Conservation (phyloP, 768 basidiomycete genomes). For the Amanita muscaria region DNA sequence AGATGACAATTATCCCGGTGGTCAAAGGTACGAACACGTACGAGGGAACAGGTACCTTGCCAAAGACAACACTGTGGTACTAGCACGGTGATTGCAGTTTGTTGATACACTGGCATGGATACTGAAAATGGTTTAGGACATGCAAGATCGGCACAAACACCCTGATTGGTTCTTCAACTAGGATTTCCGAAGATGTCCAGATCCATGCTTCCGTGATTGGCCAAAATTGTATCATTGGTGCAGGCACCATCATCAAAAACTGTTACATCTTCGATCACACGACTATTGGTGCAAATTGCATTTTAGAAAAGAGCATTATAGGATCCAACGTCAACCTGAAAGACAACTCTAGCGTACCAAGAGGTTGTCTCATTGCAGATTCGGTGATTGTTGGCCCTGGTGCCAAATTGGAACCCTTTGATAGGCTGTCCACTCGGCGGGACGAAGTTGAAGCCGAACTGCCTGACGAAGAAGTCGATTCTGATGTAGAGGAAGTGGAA, state of each 20-base stretch:
- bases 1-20: conserved; percentile 84
- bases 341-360: conserved; percentile 55
- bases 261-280: conserved; percentile 83
- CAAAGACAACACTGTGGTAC: conserved; percentile 62
- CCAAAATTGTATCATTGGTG: conserved; percentile 61
- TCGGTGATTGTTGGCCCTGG: conserved; percentile 73
- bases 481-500: conserved; percentile 62
- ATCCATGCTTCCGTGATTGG: conserved; percentile 76
- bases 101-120: not conserved
- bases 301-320: conserved; percentile 73
- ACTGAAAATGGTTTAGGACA: conserved; percentile 41
- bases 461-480: conserved; percentile 36
- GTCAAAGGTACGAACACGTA: conserved; percentile 75
- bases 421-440: conserved; percentile 55
- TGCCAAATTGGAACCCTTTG: conserved; percentile 58
- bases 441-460: conserved; percentile 28
- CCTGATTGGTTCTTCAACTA: conserved; percentile 75
- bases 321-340: conserved; percentile 69
- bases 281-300: conserved; percentile 57
- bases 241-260: conserved; percentile 55
- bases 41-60: conserved; percentile 88
- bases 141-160: conserved; percentile 75
- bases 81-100: conserved; percentile 59
- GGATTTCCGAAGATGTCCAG: conserved; percentile 56
- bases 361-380: conserved; percentile 77